Conservation (phyloP, 768 basidiomycete species). For the Panellus pusillus region DNA sequence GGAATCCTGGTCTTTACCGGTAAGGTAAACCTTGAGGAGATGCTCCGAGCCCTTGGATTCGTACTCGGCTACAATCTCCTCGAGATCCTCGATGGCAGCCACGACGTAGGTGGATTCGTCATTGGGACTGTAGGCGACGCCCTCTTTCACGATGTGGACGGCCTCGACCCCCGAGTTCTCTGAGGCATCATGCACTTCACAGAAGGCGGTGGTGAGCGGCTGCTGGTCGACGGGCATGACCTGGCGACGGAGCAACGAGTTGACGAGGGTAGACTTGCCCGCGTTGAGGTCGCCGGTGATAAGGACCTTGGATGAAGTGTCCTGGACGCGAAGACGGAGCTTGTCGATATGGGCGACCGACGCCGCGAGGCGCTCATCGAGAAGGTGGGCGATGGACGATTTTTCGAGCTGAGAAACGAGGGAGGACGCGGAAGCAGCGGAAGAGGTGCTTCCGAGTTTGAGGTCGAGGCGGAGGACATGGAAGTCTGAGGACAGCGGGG, state of each 20-base stretch:
- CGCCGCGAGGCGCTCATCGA: slow-evolving; percentile 79
- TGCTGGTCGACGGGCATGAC: slow-evolving; percentile 98
- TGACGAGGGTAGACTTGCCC: slow-evolving; percentile 98
- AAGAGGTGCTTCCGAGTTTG: slow-evolving; percentile 77
- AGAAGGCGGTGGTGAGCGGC: slow-evolving; percentile 95
- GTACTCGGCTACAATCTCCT: slow-evolving; percentile 75
- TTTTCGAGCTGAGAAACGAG: slow-evolving; percentile 93
- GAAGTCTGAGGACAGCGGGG: slow-evolving; percentile 60
- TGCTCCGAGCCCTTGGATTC: slow-evolving; percentile 58
- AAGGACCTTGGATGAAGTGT: slow-evolving; percentile 92
- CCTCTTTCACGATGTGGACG: slow-evolving; percentile 78
- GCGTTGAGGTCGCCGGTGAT: slow-evolving; percentile 98
- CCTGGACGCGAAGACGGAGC: slow-evolving; percentile 83
- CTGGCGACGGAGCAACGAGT: slow-evolving; percentile 85
- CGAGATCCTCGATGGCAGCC: slow-evolving; percentile 66
- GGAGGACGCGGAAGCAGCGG: slow-evolving; percentile 60
- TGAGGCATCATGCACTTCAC: slow-evolving; percentile 90
- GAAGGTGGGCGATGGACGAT: slow-evolving; percentile 85
- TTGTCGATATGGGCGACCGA: slow-evolving; percentile 80
- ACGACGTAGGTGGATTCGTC: slow-evolving; percentile 79
- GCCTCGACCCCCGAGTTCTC: slow-evolving; percentile 83
- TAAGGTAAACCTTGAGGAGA: slow-evolving; percentile 86
- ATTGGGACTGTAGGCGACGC: slow-evolving; percentile 60
- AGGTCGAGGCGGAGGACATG: slow-evolving; percentile 90
- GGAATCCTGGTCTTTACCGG: slow-evolving; percentile 76